Percentiles rank a stretch among this genome's conserved stretches.
phyloP scores from a whole-genome alignment of 2,329 filamentous ascomycete genomes.

The Aspergillus sojae region DNA sequence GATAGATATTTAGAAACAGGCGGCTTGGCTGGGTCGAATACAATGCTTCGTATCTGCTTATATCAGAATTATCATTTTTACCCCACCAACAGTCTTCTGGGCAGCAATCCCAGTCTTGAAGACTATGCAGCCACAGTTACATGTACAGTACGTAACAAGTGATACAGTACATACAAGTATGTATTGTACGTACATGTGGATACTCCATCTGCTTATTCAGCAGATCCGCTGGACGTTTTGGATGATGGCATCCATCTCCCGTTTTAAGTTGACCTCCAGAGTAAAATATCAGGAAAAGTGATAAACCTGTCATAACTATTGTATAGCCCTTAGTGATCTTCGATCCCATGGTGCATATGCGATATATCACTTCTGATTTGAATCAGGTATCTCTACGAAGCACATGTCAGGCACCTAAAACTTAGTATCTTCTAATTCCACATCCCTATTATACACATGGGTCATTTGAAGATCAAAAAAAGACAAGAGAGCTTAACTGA shows the following conservation, averaged over 20 bases:
- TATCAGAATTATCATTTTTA: not conserved
- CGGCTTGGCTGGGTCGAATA: not conserved
- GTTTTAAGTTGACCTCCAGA: not conserved
- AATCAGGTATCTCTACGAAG: not conserved
- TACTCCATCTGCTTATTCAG: not conserved
- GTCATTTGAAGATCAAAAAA: not conserved
- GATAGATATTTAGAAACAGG: not conserved
- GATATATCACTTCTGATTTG: not conserved
- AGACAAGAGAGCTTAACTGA: not conserved
- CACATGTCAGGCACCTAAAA: not conserved
- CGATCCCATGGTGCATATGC: not conserved
- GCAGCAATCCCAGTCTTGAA: not conserved
- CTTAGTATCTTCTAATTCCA: not conserved
- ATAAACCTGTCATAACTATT: not conserved
- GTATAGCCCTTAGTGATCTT: not conserved
- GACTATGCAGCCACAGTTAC: conserved; percentile 1
- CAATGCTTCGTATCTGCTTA: not conserved
- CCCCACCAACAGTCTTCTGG: not conserved
- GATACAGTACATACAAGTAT: not conserved
- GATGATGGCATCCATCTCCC: not conserved
- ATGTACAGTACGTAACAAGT: not conserved
- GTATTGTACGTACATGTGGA: not conserved
- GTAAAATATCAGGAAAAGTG: not conserved
- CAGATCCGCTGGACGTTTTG: not conserved
- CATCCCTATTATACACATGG: not conserved